Percentiles rank a stretch among this genome's conserved stretches.
Evolutionary conservation across 495 filamentous ascomycete species (phyloP).

Genomic region (Trichoderma erinaceum): DNA sequence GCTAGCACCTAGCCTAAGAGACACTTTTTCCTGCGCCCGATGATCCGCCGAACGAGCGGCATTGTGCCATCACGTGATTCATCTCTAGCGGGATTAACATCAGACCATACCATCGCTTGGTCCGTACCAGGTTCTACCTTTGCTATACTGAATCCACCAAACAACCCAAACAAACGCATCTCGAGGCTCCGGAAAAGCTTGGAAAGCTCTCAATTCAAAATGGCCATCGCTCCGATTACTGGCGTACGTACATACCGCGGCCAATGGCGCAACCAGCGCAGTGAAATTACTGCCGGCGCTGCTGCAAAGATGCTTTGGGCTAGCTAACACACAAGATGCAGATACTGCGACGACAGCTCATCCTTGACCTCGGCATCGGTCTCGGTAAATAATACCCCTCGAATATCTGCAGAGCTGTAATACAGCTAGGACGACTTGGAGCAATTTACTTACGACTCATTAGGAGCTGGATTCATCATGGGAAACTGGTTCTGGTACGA

Average conservation of each 20-base stretch:
- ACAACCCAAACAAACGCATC: conserved; percentile 23
- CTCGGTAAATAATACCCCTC: conserved; percentile 31
- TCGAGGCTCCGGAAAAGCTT: conserved; percentile 5
- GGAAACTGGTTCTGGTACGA: conserved; percentile 44
- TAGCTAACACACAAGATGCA: conserved; percentile 18
- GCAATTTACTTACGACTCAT: conserved; percentile 13
- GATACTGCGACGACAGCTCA: conserved; percentile 47
- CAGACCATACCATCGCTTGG: neutral
- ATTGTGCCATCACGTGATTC: conserved; percentile 9
- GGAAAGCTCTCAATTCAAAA: conserved; percentile 26
- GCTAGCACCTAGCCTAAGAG: neutral
- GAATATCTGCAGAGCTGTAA: neutral
- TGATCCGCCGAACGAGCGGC: conserved; percentile 1
- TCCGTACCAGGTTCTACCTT: conserved; percentile 14
- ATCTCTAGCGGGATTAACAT: conserved; percentile 14
- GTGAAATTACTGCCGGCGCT: neutral
- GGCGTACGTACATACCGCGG: conserved; percentile 28
- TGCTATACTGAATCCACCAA: conserved; percentile 21
- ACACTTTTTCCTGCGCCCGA: neutral
- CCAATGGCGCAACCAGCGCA: neutral
- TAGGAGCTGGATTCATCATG: conserved; percentile 40
- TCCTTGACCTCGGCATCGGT: conserved; percentile 38
- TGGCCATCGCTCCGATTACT: conserved; percentile 39
- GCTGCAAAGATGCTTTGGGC: neutral
- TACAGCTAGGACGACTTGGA: neutral